Base-by-base conservation (phyloP, 306 rosid species). In the Quillaja saponaria region DNA sequence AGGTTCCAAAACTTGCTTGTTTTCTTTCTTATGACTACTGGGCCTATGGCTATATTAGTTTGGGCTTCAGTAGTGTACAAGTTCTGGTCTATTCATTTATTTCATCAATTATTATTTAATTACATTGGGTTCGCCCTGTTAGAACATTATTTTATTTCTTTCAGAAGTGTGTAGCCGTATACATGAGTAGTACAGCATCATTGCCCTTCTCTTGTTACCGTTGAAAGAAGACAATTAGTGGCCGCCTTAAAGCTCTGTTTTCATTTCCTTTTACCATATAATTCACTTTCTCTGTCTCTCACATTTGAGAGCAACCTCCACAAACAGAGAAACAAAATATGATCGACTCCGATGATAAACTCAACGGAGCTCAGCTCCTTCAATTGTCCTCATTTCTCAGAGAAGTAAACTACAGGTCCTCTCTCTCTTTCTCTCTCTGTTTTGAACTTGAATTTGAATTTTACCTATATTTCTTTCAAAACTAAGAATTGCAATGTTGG, bases 331-430 rank as follows among this genome's bases (percentile, higher is more conserved):
- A 37, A 28, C 48, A 20, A 19, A 61, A 16, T 34, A 53, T 61
- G 41, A 20, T 53, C 19, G 56, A 46, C 18, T 6, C 11, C 55
- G 58, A 6, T 15, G 59, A 41, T 51, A 28, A 4, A 9, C 46
- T 41, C 25, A 18, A 52, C 41, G 63, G 9, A 14, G 13, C 10
- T n/a, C 47, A 20, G 38, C 58, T 44, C 3, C 68, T 62, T 45
- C 63, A 10, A 41, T 33, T 60, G 62, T 62, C 69, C 34, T 61
- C 76, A 10, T 44, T 3, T 48, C 62, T 61, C 63, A 19, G 56
- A 28, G 51, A 70, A 5, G 63, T 70, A n/a, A 71, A 57, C 58
- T 71, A 71, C 64, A 71, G 69, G 69, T 71, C 10, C 34, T 20
- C 28, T n/a, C 16, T 16, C 34, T 39, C 49, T 25, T 2, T 20